phyloP scores from a whole-genome alignment of 2,329 filamentous ascomycete species.

The Dothistroma septosporum region DNA sequence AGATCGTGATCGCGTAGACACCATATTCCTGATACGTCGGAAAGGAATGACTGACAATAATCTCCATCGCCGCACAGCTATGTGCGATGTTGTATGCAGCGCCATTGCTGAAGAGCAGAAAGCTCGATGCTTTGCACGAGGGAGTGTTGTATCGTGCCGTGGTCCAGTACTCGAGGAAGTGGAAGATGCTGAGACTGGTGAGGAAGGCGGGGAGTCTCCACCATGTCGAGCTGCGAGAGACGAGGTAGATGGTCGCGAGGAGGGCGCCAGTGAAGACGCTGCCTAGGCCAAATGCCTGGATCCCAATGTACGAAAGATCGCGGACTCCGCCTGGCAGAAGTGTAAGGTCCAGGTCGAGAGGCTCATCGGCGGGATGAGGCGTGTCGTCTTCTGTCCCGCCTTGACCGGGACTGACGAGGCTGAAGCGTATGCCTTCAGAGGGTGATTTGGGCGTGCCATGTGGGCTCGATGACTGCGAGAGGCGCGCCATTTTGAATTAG shows the following conservation, averaged over 20 bases:
- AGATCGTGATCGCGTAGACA: slow-evolving; percentile 50
- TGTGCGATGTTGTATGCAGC: slow-evolving; percentile 81
- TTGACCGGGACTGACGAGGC: background rate
- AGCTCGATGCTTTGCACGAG: slow-evolving; percentile 67
- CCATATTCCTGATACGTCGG: slow-evolving; percentile 29
- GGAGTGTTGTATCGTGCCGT: slow-evolving; percentile 80
- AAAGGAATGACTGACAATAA: slow-evolving; percentile 47
- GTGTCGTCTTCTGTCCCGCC: background rate
- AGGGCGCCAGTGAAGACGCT: slow-evolving; percentile 35
- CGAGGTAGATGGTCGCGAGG: slow-evolving; percentile 27
- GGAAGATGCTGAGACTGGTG: slow-evolving; percentile 69
- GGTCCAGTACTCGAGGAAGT: slow-evolving; percentile 94
- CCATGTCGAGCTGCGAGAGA: slow-evolving; percentile 20
- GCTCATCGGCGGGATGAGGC: background rate
- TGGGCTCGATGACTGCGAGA: background rate
- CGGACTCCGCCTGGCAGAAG: slow-evolving; percentile 43
- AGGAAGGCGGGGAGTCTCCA: slow-evolving; percentile 64
- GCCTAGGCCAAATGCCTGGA: slow-evolving; percentile 46
- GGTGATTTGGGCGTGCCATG: background rate
- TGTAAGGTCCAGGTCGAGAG: slow-evolving; percentile 26
- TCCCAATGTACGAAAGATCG: slow-evolving; percentile 45
- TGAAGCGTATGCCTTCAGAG: background rate
- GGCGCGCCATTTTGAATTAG: background rate
- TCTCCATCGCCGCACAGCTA: slow-evolving; percentile 67
- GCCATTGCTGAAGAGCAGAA: slow-evolving; percentile 82